Evolutionary conservation across 2,329 filamentous ascomycete species (phyloP).

Genomic region (Nothomitra cinnamomea): DNA sequence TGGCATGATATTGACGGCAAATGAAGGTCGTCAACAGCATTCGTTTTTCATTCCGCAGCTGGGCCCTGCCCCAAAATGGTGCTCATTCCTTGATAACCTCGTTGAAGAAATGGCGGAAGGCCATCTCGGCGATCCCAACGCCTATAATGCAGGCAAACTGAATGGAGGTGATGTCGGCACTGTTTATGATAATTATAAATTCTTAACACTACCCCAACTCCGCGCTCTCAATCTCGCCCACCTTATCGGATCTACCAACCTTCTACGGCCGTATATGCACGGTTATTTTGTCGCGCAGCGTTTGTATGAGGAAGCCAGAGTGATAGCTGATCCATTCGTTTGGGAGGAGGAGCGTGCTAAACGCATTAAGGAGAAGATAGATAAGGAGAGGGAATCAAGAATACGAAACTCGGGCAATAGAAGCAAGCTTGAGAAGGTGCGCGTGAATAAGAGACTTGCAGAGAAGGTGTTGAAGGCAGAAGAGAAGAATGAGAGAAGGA

Average conservation of each 20-base stretch:
- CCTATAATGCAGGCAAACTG: slow-evolving; percentile 22
- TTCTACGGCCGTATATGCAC: slow-evolving; percentile 94
- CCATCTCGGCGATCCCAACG: slow-evolving; percentile 39
- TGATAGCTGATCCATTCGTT: slow-evolving; percentile 86
- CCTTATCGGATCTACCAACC: slow-evolving; percentile 73
- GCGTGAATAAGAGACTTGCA: slow-evolving; percentile 71
- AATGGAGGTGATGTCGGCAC: slow-evolving; percentile 43
- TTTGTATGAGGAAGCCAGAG: slow-evolving; percentile 81
- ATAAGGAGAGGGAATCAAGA: slow-evolving; percentile 87
- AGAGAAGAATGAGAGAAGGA: slow-evolving; percentile 41
- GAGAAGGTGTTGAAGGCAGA: slow-evolving; percentile 48
- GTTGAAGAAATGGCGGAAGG: slow-evolving; percentile 97
- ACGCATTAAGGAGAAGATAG: slow-evolving; percentile 84
- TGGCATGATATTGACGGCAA: slow-evolving; percentile 91
- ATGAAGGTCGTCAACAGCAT: slow-evolving; percentile 90
- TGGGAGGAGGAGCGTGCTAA: slow-evolving; percentile 87
- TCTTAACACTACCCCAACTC: slow-evolving; percentile 76
- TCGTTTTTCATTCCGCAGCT: slow-evolving; percentile 90
- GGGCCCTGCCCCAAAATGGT: slow-evolving; percentile 88
- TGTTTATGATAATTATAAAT: slow-evolving; percentile 98
- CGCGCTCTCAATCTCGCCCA: slow-evolving; percentile 74
- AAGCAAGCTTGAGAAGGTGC: slow-evolving; percentile 76
- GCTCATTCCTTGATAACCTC: slow-evolving; percentile 88
- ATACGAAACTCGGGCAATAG: slow-evolving; percentile 82
- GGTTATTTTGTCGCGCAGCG: slow-evolving; percentile 95